Base-by-base conservation (phyloP, 495 filamentous ascomycete species). In the Penicillium argentinense region DNA sequence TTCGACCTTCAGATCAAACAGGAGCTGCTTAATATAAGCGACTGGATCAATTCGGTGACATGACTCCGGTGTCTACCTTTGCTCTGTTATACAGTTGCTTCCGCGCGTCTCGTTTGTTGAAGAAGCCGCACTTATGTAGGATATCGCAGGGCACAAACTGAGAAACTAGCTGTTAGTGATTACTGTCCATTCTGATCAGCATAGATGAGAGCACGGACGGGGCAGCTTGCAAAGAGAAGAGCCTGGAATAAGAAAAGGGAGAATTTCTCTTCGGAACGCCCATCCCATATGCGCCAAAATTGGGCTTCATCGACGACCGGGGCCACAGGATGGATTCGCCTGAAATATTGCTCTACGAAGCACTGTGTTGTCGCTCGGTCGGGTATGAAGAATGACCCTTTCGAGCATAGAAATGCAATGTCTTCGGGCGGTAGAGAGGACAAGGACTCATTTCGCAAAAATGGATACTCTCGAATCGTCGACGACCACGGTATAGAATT, bases 221-320 rank as follows among this genome's bases (percentile, higher is more conserved):
- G 64, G 37, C 69, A 74, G 17, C 66, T 68, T 5, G 69, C 71
- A 39, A 78, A 78, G 21, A 78, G 45, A 14, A 78, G 52, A 17
- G 73, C 67, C 49, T 75, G 73, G 24, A 77, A 72, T 11, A 79
- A 60, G 42, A 78, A 74, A 3, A 78, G 54, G 0, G 74, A 72
- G 16, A 77, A 55, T 24, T 59, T 67, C 9, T 64, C 54, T 3
- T 40, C 9, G 5, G 32, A n/a, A 1, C 50, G 12, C 3, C 56
- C 43, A 13, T 49, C 52, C 28, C 51, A 76, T 7, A 69, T 59
- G 21, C 63, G 57, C 76, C 76, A 79, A 30, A 79, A 75, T 29
- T 69, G 59, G 0, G 63, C 68, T 34, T 79, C 76, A 9, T 79
- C 69, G 3, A 78, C 17, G 5, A 78, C 56, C 5, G 74, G 76